phyloP scores from a whole-genome alignment of 257 asterid genomes.

The Parsonsia alboflavescens region DNA sequence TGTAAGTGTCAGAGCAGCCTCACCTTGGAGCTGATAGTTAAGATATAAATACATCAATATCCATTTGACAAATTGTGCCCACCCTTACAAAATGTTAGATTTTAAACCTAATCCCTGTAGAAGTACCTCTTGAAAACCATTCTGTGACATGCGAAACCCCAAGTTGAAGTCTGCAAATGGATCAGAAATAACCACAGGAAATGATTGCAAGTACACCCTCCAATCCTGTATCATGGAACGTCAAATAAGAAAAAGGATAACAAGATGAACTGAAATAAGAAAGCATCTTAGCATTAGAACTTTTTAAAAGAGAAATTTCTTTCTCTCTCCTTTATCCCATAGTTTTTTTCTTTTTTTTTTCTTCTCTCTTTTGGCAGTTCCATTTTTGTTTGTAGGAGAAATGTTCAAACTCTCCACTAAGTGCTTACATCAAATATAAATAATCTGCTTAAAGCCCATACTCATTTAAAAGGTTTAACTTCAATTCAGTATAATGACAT shows the following conservation, averaged over 20 bases:
- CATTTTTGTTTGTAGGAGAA: too few relatives aligned
- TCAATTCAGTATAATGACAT: neutral
- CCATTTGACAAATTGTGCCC: too few relatives aligned
- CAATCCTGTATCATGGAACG: slow-evolving; percentile 55
- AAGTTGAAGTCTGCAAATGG: slow-evolving; percentile 61
- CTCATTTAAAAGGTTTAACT: neutral
- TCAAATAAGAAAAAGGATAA: slow-evolving; percentile 5
- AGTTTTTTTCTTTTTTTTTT: too few relatives aligned
- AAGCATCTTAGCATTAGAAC: slow-evolving; percentile 1
- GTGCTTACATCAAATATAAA: neutral
- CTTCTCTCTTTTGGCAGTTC: too few relatives aligned
- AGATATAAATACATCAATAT: neutral
- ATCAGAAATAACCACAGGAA: slow-evolving; percentile 75
- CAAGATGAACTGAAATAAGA: neutral
- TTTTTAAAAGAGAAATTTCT: neutral
- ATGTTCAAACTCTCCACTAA: neutral
- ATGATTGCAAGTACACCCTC: slow-evolving; percentile 41
- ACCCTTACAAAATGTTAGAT: neutral
- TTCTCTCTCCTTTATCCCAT: neutral
- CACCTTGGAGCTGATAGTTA: slow-evolving; percentile 59
- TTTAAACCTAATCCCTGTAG: neutral
- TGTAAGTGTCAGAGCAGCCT: slow-evolving; percentile 62
- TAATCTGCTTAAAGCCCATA: neutral
- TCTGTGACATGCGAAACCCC: slow-evolving; percentile 76
- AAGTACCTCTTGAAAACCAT: slow-evolving; percentile 84